Conservation (phyloP, 306 rosid species). For the Hylodesmum podocarpum region DNA sequence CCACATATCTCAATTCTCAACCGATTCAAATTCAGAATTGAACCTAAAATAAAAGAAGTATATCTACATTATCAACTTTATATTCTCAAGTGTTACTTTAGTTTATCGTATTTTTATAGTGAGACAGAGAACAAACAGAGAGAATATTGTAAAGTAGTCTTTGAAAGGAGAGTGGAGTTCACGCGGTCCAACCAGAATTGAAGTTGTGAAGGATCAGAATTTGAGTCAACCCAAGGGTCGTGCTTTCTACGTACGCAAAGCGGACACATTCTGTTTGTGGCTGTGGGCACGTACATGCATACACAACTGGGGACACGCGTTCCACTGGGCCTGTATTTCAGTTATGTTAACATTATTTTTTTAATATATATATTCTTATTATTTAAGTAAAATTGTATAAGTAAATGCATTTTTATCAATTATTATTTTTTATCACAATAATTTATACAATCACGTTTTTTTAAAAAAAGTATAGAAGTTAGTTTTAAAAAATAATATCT, state of each 20-base stretch:
- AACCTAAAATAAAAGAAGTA: neutral
- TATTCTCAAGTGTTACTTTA: neutral
- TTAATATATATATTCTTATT: no score
- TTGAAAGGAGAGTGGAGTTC: conserved; percentile 19
- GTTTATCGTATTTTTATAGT: neutral
- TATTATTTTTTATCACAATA: neutral
- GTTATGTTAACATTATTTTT: neutral
- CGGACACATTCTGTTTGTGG: conserved; percentile 30
- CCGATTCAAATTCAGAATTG: no score
- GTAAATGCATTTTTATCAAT: no score
- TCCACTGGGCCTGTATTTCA: neutral
- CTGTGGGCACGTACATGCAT: conserved; percentile 19
- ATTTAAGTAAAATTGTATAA: no score
- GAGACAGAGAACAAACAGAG: neutral
- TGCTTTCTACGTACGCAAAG: neutral
- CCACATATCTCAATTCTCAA: no score
- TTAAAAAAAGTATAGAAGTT: no score
- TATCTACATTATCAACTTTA: no score
- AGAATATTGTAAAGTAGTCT: neutral
- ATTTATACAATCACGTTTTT: neutral
- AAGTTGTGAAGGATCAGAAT: neutral
- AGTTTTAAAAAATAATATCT: neutral
- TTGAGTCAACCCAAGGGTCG: conserved; percentile 16
- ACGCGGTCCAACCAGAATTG: conserved; percentile 32
- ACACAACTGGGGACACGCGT: neutral